Percentiles rank a stretch among this genome's conserved stretches.
phyloP scores from a whole-genome alignment of 1,139 yeast species.

The Diutina siamensis region DNA sequence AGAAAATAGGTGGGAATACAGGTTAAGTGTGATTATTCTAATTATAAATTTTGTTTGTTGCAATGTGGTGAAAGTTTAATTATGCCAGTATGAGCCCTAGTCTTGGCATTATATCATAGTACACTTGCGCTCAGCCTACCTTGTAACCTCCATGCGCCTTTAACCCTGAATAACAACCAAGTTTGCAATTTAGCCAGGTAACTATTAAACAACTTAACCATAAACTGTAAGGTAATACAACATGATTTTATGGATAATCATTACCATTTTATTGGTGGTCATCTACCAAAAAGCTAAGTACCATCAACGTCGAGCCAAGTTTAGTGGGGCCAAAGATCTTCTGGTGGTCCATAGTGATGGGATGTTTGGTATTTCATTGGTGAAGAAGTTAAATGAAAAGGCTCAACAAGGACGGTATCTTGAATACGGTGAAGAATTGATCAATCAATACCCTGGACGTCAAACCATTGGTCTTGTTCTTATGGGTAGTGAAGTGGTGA shows the following conservation, averaged over 20 bases:
- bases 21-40: neutral
- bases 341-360: neutral
- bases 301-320: neutral
- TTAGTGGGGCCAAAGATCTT: neutral
- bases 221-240: too few species aligned
- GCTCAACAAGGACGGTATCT: neutral
- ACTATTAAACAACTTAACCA: too few species aligned
- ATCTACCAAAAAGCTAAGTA: neutral
- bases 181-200: too few species aligned
- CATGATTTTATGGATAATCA: too few species aligned
- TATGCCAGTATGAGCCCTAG: too few species aligned
- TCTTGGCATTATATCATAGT: too few species aligned
- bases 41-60: too few species aligned
- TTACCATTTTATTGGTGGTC: too few species aligned
- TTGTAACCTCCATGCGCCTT: too few species aligned
- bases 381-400: neutral
- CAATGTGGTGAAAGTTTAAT: too few species aligned
- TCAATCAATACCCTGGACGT: neutral
- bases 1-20: neutral
- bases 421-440: neutral
- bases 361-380: neutral
- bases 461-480: neutral
- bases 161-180: too few species aligned
- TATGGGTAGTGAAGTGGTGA: conserved; percentile 11
- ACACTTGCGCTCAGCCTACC: too few species aligned